phyloP scores from a whole-genome alignment of 768 basidiomycete genomes.

The Agrocybe chaxingu region DNA sequence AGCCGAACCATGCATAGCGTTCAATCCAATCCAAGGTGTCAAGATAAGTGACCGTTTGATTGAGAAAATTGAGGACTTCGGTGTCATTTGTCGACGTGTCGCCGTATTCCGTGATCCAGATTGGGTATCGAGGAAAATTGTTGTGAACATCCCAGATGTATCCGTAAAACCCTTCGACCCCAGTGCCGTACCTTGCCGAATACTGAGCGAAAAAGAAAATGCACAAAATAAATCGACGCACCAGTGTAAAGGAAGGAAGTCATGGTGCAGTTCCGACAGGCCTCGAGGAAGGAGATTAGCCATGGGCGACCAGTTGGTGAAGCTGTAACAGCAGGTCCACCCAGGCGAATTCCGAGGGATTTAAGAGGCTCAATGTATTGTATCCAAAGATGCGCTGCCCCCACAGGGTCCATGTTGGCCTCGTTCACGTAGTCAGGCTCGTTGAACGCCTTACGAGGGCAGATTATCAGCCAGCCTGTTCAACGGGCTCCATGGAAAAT shows the following conservation, averaged over 20 bases:
- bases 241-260: constrained; percentile 52
- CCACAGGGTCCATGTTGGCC: constrained; percentile 40
- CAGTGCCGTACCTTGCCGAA: constrained; percentile 50
- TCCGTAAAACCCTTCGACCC: constrained; percentile 48
- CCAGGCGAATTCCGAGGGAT: constrained; percentile 44
- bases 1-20: constrained; percentile 65
- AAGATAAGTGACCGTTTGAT: constrained; percentile 53
- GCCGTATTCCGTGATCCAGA: constrained; percentile 68
- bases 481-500: neutral
- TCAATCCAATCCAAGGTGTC: constrained; percentile 56
- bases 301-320: constrained; percentile 50
- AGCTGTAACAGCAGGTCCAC: constrained; percentile 56
- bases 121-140: constrained; percentile 43
- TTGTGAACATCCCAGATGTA: constrained; percentile 53
- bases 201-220: neutral
- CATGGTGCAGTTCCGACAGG: constrained; percentile 49
- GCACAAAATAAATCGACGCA: constrained; percentile 13
- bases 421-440: constrained; percentile 55
- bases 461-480: neutral
- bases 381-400: constrained; percentile 56
- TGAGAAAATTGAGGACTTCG: constrained; percentile 53
- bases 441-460: constrained; percentile 29
- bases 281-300: constrained; percentile 49
- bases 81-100: constrained; percentile 46
- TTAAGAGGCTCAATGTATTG: constrained; percentile 56